phyloP scores from a whole-genome alignment of 192 early-diverging fungal species.

The Backusella tuberculispora region DNA sequence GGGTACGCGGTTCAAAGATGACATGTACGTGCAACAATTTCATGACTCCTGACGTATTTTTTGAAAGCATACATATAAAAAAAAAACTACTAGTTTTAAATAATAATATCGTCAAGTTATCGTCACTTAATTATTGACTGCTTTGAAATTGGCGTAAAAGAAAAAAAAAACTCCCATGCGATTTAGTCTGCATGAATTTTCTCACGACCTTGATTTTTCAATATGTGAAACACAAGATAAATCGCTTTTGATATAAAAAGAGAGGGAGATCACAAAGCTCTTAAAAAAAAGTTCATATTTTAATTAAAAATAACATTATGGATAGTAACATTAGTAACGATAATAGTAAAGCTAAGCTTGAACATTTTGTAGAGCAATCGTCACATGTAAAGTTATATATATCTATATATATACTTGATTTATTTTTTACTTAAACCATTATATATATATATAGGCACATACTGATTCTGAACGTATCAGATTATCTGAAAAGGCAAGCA shows the following conservation, averaged over 20 bases:
- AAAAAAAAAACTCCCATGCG: too few relatives aligned
- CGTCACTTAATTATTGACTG: too few relatives aligned
- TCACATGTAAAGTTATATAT: neutral
- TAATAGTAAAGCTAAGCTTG: neutral
- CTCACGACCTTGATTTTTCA: too few relatives aligned
- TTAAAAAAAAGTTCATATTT: neutral
- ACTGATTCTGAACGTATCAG: conserved; percentile 6
- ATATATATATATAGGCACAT: neutral
- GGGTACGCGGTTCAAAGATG: too few relatives aligned
- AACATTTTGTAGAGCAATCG: neutral
- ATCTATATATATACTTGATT: neutral
- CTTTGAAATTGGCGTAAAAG: too few relatives aligned
- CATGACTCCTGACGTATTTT: too few relatives aligned
- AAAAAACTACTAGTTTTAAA: too few relatives aligned
- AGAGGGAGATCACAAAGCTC: neutral
- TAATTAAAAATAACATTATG: neutral
- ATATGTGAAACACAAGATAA: too few relatives aligned
- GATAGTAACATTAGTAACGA: neutral
- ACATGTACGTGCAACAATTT: too few relatives aligned
- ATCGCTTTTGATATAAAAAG: neutral
- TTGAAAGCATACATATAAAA: too few relatives aligned
- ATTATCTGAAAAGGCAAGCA: conserved; percentile 6
- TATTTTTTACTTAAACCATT: neutral
- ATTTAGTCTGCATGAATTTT: too few relatives aligned
- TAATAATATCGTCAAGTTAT: too few relatives aligned